Evolutionary conservation across 805 yeast genomes (phyloP), one percentile per base, ranked within the genome.

Genomic region (Monosporozyma aquatica): DNA sequence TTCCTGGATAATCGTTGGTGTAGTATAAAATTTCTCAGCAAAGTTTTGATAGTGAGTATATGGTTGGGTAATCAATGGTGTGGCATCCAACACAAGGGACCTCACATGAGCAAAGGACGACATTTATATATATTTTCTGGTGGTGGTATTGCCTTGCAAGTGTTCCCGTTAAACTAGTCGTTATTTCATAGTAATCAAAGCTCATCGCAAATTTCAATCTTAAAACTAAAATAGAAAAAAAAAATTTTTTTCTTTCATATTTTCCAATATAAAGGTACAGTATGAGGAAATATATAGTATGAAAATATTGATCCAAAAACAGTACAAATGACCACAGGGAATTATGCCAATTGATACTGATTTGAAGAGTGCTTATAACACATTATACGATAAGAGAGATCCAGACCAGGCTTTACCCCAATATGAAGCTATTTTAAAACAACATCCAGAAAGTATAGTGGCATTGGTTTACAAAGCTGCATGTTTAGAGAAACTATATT

Each of bases 1-100:
- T 66, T 92, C 99, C 24, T 74, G 70, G 53, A 73, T 77, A 14
- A 92, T 97, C 1, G 96, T 89, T 11, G 97, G 97, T 2, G 97
- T 86, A 11, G 97, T 89, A 60, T 70, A 82, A 55, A 85, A 85
- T n/a, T 65, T 61, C 14, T 72, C 62, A 1, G 95, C 97, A 56
- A 72, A 75, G 49, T 74, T 76, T 53, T 80, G 78, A 36, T 92
- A 68, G 17, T 80, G 74, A 3, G 87, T 72, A 10, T 84, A 85
- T 5, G 92, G 72, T 54, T 86, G 94, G 2, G 95, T 82, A 52
- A 92, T 83, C 51, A 92, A 67, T 5, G 98, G 98, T 40, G 95
- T 92, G 3, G 98, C 97, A 72, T 92, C 98, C 50, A 92, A 71
- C 26, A 86, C 84, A 43, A 94, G 68, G 1, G 79, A 68, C 47